Evolutionary conservation across 768 basidiomycete species (phyloP).

Genomic region (Guyanaporus albipodus): DNA sequence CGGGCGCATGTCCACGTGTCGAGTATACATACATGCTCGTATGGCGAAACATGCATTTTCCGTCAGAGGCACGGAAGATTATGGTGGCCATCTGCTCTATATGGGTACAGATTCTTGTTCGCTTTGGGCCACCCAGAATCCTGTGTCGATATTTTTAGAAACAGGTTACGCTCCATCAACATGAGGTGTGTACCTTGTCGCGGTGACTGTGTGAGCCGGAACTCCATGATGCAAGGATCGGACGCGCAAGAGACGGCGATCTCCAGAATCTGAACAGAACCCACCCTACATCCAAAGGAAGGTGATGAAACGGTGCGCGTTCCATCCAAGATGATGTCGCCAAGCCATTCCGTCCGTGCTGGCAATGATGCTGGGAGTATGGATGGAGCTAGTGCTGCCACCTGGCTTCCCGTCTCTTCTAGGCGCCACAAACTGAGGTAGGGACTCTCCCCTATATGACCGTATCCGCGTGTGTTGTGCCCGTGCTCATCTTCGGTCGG

Average conservation of each 20-base stretch:
- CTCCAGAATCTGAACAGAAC: constrained; percentile 20
- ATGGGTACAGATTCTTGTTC: neutral
- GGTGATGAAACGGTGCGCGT: constrained; percentile 4
- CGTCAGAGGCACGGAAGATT: neutral
- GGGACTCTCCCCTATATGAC: constrained; percentile 10
- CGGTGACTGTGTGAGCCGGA: constrained; percentile 14
- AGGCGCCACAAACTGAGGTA: constrained; percentile 20
- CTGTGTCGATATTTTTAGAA: constrained; percentile 2
- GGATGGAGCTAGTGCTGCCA: constrained; percentile 6
- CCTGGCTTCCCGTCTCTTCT: constrained; percentile 3
- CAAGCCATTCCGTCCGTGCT: constrained; percentile 11
- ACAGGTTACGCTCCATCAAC: neutral
- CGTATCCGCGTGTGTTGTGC: constrained; percentile 13
- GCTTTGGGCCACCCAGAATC: constrained; percentile 20
- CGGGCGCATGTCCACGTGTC: too few species aligned
- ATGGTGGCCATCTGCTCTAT: neutral
- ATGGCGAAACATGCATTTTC: neutral
- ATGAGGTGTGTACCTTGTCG: constrained; percentile 16
- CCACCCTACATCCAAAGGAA: constrained; percentile 11
- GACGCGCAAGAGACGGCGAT: constrained; percentile 19
- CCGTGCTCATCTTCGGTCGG: neutral
- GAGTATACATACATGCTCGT: too few species aligned
- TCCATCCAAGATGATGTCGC: constrained; percentile 17
- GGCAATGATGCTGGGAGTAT: constrained; percentile 11
- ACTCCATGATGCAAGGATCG: constrained; percentile 23